Evolutionary conservation across 345 rosid species (phyloP), one percentile per base, ranked within the genome.

Genomic region (Corchorus olitorius): DNA sequence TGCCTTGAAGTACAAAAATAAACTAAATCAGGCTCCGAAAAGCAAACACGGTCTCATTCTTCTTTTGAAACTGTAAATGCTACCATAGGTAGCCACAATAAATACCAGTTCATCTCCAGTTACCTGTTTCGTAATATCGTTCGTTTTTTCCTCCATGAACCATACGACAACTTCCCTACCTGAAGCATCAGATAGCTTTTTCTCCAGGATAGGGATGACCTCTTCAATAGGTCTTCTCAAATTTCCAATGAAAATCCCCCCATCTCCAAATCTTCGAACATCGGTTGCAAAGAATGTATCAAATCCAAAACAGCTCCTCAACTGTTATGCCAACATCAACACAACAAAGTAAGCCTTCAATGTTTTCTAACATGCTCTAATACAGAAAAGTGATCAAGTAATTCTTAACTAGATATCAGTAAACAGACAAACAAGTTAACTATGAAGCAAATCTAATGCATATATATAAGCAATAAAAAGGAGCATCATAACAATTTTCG

Each of bases 181-280:
- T 0, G 95, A 97, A 2, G 90, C 95, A 73, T 91, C 97, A 2
- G 98, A 89, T 22, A 94, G 83, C 83, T 93, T 94, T 65, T 86
- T 87, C 88, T 94, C 98, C 73, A 94, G 85, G 80, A 82, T 82
- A 5, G 94, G 97, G 65, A 91, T 89, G 64, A 88, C 97, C 60
- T 94, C 97, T 15, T 90, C 93, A 54, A 94, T 80, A 5, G 98
- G 97, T 72, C 76, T 91, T 72, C 94, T 82, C 73, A 94, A 86
- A 80, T 93, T 94, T 58, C 98, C 97, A 68, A 94, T 84, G 80
- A 90, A 94, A 68, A 94, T 91, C 1, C 98, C 98, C 8, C 98
- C 98, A 87, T 93, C 98, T 71, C 97, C 98, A 75, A 94, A 94
- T 71, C 98, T 87, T 81, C 98, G 88, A 77, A 88, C 94, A 76